These are phyloP conservation scores for Dioscorea alata DNA, from an alignment of 106 monocot genomes.

Conservation along the genomic window DNA sequence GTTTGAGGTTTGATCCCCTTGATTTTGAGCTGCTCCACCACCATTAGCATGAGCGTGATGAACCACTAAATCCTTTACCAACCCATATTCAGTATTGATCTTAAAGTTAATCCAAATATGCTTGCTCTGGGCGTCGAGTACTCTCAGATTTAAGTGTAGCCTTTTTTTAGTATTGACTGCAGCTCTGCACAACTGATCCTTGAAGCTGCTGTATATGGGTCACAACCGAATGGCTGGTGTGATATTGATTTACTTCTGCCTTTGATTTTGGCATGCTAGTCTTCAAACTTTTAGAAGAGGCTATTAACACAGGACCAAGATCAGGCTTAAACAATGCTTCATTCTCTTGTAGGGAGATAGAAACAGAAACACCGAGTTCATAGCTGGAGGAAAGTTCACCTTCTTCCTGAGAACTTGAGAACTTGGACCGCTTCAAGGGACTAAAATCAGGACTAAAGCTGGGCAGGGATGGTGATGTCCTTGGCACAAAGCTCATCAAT, in stretches of 20 bases:
- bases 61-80: conserved; percentile 36
- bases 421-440: not conserved
- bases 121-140: too few species aligned
- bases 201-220: too few species aligned
- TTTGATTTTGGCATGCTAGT: not conserved
- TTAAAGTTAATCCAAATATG: too few species aligned
- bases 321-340: not conserved
- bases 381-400: not conserved
- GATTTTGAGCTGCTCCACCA: conserved; percentile 9
- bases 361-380: not conserved
- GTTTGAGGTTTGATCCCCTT: conserved; percentile 24
- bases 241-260: too few species aligned
- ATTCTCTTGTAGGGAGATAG: not conserved
- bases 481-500: conserved; percentile 6
- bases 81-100: conserved; percentile 77
- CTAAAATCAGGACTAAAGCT: not conserved
- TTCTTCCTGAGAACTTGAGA: not conserved
- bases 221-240: too few species aligned
- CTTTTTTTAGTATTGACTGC: too few species aligned
- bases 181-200: too few species aligned
- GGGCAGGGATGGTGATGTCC: not conserved
- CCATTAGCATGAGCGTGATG: conserved; percentile 24
- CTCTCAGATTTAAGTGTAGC: too few species aligned
- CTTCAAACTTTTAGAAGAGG: too few species aligned
- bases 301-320: not conserved